Conservation (phyloP, 2,329 filamentous ascomycete genomes). For the Cladophialophora chaetospira region DNA sequence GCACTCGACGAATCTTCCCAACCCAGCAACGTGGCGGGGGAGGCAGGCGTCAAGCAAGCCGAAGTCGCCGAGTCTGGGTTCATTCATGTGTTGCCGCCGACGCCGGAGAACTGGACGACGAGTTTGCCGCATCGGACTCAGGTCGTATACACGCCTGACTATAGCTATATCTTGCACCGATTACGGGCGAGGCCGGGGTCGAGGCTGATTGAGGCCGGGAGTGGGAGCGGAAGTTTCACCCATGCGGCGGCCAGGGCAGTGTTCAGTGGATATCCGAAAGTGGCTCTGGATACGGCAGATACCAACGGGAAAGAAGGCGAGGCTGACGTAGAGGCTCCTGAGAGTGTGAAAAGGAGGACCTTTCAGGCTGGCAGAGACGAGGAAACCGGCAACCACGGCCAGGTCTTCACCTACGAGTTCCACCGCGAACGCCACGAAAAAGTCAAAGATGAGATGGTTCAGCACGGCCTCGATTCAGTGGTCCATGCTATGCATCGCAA, state of each 20-base stretch:
- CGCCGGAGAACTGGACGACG: conserved; percentile 54
- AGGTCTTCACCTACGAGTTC: conserved; percentile 55
- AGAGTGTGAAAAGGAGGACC: neutral
- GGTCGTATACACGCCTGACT: conserved; percentile 57
- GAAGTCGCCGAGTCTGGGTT: conserved; percentile 50
- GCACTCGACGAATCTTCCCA: conserved; percentile 37
- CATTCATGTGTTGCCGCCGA: conserved; percentile 52
- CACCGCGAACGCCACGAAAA: conserved; percentile 47
- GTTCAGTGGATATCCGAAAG: conserved; percentile 44
- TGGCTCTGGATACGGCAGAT: too few relatives aligned
- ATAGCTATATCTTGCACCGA: conserved; percentile 55
- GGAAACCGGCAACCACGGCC: too few relatives aligned
- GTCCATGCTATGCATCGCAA: conserved; percentile 52
- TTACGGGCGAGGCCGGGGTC: conserved; percentile 50
- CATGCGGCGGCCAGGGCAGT: conserved; percentile 53
- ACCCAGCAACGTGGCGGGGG: conserved; percentile 16
- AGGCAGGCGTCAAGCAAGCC: conserved; percentile 34
- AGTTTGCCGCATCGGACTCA: conserved; percentile 56
- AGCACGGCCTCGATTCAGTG: conserved; percentile 48
- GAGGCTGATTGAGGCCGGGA: conserved; percentile 54
- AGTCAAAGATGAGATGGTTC: conserved; percentile 45
- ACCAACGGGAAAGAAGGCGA: conserved; percentile 3
- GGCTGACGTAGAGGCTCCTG: neutral
- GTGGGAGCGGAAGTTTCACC: conserved; percentile 55
- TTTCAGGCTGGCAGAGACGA: too few relatives aligned